These are phyloP conservation scores for Fusarium austroafricanum DNA, from an alignment of 2,329 filamentous ascomycete genomes.

Conservation along the genomic window DNA sequence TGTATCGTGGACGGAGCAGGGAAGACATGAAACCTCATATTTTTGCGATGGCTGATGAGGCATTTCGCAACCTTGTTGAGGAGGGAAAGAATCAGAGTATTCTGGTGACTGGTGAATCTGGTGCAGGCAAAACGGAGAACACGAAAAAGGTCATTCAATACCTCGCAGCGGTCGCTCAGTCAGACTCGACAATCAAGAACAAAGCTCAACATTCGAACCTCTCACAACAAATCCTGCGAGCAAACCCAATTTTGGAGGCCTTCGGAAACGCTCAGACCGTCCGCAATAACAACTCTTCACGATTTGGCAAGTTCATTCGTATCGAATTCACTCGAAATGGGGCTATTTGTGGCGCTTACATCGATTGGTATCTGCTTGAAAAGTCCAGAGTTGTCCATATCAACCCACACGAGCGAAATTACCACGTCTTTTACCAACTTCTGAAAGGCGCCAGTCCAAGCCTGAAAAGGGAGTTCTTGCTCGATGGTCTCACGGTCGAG, in stretches of 20 bases:
- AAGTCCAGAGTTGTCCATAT: conserved; percentile 97
- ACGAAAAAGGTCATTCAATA: conserved; percentile 99
- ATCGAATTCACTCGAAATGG: conserved; percentile 92
- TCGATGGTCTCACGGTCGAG: conserved; percentile 80
- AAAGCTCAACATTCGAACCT: conserved; percentile 79
- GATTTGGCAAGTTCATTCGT: conserved; percentile 98
- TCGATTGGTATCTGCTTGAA: conserved; percentile 98
- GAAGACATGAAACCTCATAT: conserved; percentile 98
- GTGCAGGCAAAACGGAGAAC: conserved; percentile 98
- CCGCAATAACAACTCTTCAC: conserved; percentile 96
- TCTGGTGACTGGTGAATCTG: conserved; percentile 96
- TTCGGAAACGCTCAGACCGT: conserved; percentile 99
- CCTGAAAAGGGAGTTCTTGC: conserved; percentile 80
- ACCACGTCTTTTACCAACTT: conserved; percentile 97
- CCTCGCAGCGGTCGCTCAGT: conserved; percentile 89
- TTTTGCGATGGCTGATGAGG: conserved; percentile 96
- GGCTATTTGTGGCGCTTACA: conserved; percentile 94
- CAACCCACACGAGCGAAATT: conserved; percentile 90
- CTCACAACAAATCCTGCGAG: conserved; percentile 94
- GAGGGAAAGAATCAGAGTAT: conserved; percentile 98
- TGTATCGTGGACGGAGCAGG: conserved; percentile 91
- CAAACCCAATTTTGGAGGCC: conserved; percentile 96
- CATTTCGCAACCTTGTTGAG: conserved; percentile 94
- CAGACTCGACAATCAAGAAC: conserved; percentile 76
- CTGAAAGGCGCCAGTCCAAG: conserved; percentile 81